Conservation (phyloP, 169 alveolate species). For the Eimeria maxima region DNA sequence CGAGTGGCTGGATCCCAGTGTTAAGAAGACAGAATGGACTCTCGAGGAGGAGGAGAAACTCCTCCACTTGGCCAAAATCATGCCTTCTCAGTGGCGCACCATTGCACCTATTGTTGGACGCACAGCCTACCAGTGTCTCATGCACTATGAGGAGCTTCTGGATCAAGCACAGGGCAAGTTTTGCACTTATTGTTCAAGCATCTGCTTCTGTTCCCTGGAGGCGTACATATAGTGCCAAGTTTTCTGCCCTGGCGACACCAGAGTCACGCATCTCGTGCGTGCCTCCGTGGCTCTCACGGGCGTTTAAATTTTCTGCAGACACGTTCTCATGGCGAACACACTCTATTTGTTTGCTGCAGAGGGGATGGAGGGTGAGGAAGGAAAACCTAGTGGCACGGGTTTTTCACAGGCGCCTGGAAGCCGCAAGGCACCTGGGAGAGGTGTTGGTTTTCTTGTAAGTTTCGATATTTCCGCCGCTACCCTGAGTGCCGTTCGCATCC, state of each 20-base stretch:
- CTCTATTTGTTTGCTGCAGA: conserved; percentile 1
- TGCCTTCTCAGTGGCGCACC: conserved; percentile 99
- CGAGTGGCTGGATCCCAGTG: conserved; percentile 99
- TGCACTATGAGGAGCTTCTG: conserved; percentile 98
- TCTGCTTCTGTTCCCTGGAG: not conserved
- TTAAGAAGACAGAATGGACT: conserved; percentile 99
- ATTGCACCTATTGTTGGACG: conserved; percentile 99
- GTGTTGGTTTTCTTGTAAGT: conserved; percentile 64
- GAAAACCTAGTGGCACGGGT: conserved; percentile 65
- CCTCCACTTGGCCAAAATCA: conserved; percentile 98
- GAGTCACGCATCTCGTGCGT: not conserved
- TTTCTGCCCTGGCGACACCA: not conserved
- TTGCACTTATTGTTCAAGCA: not conserved
- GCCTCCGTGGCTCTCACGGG: not conserved
- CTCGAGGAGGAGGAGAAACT: conserved; percentile 99
- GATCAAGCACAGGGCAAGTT: conserved; percentile 98
- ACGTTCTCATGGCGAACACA: not conserved
- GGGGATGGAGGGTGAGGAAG: conserved; percentile 72
- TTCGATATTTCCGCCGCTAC: not conserved
- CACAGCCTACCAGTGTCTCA: conserved; percentile 99
- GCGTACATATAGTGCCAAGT: not conserved
- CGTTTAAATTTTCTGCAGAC: not conserved
- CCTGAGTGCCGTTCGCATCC: not conserved
- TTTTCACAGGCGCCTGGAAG: conserved; percentile 73
- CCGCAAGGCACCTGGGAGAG: conserved; percentile 77